Evolutionary conservation across 75 land plant genomes (phyloP), one percentile per base, ranked within the genome.

Genomic region (Pinus albicaulis): DNA sequence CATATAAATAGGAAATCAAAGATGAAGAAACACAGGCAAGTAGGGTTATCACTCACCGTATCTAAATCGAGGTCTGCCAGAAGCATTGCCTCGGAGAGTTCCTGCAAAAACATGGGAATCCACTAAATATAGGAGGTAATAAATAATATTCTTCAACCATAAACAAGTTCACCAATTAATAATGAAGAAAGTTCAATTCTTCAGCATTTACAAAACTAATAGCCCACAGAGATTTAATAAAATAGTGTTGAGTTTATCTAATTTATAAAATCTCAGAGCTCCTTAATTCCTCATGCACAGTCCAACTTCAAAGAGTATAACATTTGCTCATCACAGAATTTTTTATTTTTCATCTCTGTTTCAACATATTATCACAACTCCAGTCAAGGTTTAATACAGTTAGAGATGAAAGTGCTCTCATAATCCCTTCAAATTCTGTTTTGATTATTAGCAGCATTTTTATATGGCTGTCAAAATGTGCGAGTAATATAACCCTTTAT

Each of bases 11-110:
- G 0, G 55, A 48, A 3, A 48, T 81, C 69, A 25, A 17, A 59
- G 26, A 26, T 59, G 17, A 23, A 59, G 24, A 19, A 13, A 4
- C 12, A 71, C 16, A 74, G 63, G 63, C 14, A 3, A 62, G 36
- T 14, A 48, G 16, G 62, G 25, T 31, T 13, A 20, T 44, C 53
- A 86, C 83, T 63, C 8, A 84, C 97, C 23, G 99, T 97, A 76
- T 95, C 85, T 60, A 77, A 75, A 2, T 92, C 98, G 56, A 97
- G 78, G 78, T 97, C 99, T 55, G 95, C 82, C 74, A 97, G 90
- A 22, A 97, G 80, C 95, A 94, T 88, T 56, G 98, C 89, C 79
- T 97, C 99, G 24, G 99, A 72, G 25, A 97, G 88, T 75, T 95
- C 87, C 99, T 97, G 95, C 75, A 84, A 78, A 76, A n/a, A 12